Percentiles rank a stretch among this genome's conserved stretches.
Evolutionary conservation across 805 yeast genomes (phyloP).

Genomic region (Saturnispora galanensis): DNA sequence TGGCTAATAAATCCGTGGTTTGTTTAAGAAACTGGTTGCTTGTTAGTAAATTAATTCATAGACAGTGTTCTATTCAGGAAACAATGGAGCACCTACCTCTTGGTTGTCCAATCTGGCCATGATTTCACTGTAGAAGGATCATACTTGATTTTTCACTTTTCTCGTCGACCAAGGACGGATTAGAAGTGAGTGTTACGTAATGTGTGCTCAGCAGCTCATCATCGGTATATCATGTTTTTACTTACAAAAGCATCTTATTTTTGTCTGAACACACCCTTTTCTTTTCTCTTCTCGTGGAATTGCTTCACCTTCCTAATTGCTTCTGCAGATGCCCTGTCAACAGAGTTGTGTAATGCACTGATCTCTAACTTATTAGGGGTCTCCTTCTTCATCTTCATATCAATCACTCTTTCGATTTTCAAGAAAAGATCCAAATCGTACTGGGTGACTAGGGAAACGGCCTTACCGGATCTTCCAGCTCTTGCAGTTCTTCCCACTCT

Average conservation of each 20-base stretch:
- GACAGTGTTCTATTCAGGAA: not conserved
- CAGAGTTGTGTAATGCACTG: constrained; percentile 69
- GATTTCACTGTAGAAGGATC: not conserved
- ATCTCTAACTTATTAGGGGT: constrained; percentile 69
- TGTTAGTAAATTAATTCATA: constrained; percentile 1
- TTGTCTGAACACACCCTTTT: not conserved
- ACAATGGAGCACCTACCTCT: constrained; percentile 17
- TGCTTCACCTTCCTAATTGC: constrained; percentile 75
- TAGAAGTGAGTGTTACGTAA: too few relatives aligned
- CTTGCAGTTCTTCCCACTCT: constrained; percentile 98
- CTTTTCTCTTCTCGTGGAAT: constrained; percentile 32
- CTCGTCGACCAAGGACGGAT: not conserved
- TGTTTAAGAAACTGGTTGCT: constrained; percentile 19
- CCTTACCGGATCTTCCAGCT: constrained; percentile 83
- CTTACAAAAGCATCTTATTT: not conserved
- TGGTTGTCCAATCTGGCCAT: constrained; percentile 18
- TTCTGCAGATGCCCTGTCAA: constrained; percentile 85
- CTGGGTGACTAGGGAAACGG: constrained; percentile 84
- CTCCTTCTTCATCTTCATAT: constrained; percentile 76
- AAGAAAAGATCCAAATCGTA: constrained; percentile 85
- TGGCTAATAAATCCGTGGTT: constrained; percentile 15
- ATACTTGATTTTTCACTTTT: not conserved
- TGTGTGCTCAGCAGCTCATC: too few relatives aligned
- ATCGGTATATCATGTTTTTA: not conserved
- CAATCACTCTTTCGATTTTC: constrained; percentile 81